phyloP scores from a whole-genome alignment of 225 moss, liverwort and hornwort genomes.

The Marchantia polymorpha region DNA sequence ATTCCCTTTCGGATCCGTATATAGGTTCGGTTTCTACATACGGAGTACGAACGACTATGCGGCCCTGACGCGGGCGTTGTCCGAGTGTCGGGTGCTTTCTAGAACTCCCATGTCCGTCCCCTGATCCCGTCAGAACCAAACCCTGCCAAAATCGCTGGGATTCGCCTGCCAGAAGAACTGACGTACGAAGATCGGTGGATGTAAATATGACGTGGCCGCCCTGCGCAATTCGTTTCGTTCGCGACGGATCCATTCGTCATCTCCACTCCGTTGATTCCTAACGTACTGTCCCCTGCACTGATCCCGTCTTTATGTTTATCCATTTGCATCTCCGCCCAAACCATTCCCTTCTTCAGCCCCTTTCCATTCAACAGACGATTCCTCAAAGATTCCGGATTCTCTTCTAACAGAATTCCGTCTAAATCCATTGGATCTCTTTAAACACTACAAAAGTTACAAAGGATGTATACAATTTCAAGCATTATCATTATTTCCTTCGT shows the following conservation, averaged over 20 bases:
- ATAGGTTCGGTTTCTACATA: neutral
- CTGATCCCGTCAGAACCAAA: neutral
- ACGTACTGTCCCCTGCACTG: neutral
- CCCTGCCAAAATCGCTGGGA: neutral
- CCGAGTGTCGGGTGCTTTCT: slow-evolving; percentile 12
- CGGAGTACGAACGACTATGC: neutral
- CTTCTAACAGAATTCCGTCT: too few species aligned
- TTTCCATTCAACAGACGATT: too few species aligned
- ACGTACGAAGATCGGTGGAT: neutral
- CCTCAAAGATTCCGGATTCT: too few species aligned
- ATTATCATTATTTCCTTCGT: too few species aligned
- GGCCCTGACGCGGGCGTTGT: neutral
- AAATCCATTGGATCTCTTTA: too few species aligned
- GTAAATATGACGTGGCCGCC: neutral
- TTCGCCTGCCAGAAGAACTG: neutral
- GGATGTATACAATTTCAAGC: too few species aligned
- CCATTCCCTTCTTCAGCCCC: neutral
- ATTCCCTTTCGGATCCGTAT: neutral
- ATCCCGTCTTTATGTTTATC: neutral
- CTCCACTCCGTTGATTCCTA: neutral
- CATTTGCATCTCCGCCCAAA: neutral
- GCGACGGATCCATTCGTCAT: neutral
- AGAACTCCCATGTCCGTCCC: slow-evolving; percentile 2
- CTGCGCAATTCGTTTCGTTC: neutral
- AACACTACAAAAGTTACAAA: too few species aligned